phyloP scores from a whole-genome alignment of 2,329 filamentous ascomycete genomes.

The Chalaropsis thielavioides region DNA sequence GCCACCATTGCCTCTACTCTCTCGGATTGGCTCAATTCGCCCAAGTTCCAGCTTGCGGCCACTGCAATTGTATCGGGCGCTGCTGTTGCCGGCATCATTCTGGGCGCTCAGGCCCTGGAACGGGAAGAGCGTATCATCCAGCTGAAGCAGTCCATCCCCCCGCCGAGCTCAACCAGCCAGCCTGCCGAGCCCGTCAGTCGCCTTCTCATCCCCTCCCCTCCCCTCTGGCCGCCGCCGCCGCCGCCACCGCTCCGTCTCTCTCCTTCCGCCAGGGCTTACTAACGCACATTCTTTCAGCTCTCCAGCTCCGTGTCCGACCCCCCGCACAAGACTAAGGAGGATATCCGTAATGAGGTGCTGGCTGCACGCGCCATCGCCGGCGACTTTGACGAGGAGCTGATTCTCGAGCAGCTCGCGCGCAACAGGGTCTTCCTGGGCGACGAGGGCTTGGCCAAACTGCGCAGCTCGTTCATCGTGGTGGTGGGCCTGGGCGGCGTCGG shows the following conservation, averaged over 20 bases:
- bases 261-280: not conserved
- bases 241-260: too few species aligned
- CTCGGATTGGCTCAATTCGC: constrained; percentile 23
- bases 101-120: constrained; percentile 48
- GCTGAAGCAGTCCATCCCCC: constrained; percentile 47
- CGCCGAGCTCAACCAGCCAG: constrained; percentile 19
- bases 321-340: constrained; percentile 40
- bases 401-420: constrained; percentile 84
- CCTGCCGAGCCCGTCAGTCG: constrained; percentile 16
- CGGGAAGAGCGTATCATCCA: constrained; percentile 38
- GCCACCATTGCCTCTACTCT: constrained; percentile 16
- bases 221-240: too few species aligned
- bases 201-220: not conserved
- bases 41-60: constrained; percentile 48
- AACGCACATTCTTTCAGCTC: constrained; percentile 31
- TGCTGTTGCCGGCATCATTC: constrained; percentile 43
- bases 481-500: constrained; percentile 92
- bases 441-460: constrained; percentile 64
- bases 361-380: constrained; percentile 46
- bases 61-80: constrained; percentile 54
- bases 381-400: constrained; percentile 62
- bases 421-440: constrained; percentile 84
- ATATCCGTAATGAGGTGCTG: constrained; percentile 43
- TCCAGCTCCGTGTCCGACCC: constrained; percentile 45
- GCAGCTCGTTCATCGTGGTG: constrained; percentile 69